Evolutionary conservation across 371 early-diverging fungal species (phyloP).

Genomic region (Batkoa obscura): DNA sequence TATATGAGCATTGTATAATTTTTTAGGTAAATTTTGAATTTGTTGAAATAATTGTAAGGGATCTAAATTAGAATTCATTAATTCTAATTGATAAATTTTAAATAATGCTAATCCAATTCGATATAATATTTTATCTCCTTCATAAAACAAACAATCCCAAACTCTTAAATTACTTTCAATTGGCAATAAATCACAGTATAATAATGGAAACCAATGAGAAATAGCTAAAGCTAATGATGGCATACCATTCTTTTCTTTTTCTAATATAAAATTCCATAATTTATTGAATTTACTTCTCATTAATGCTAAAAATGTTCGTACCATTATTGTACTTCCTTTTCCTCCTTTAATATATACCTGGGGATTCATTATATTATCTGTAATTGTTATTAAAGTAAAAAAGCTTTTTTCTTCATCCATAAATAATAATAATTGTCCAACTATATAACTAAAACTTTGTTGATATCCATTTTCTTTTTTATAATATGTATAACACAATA

Average conservation of each 20-base stretch:
- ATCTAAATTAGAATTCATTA: conserved; percentile 40
- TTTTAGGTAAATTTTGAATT: conserved; percentile 17
- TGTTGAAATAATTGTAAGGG: conserved; percentile 39
- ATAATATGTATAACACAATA: conserved; percentile 44
- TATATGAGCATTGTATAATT: background rate
- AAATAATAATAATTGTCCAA: conserved; percentile 51
- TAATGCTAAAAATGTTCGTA: conserved; percentile 42
- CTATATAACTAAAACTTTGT: conserved; percentile 66
- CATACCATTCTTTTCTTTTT: conserved; percentile 26
- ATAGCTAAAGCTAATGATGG: conserved; percentile 53
- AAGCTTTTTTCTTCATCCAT: conserved; percentile 62
- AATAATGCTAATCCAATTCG: conserved; percentile 58
- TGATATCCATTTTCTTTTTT: conserved; percentile 61
- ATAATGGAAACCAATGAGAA: conserved; percentile 64
- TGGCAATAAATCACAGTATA: conserved; percentile 60
- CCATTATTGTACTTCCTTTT: conserved; percentile 58
- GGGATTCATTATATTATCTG: conserved; percentile 50
- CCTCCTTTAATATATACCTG: conserved; percentile 57
- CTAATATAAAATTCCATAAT: conserved; percentile 27
- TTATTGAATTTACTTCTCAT: conserved; percentile 31
- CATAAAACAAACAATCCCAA: conserved; percentile 72
- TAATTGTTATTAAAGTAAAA: conserved; percentile 57
- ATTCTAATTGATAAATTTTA: no score
- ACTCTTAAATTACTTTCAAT: conserved; percentile 55
- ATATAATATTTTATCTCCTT: conserved; percentile 59